Evolutionary conservation across 441 rosid species (phyloP).

Genomic region (Daphne laureola): DNA sequence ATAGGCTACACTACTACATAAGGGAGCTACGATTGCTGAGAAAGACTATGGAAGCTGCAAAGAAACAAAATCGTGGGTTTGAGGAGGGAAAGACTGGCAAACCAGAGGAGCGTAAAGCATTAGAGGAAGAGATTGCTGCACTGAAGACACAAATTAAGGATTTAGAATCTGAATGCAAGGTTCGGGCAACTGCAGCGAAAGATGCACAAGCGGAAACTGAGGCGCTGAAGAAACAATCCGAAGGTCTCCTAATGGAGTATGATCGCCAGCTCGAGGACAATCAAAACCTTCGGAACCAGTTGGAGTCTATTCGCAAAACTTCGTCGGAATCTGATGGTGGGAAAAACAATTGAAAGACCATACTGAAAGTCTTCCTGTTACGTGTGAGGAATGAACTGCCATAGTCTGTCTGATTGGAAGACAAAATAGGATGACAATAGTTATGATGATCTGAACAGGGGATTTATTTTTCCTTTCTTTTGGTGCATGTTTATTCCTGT

Average conservation of each 20-base stretch:
- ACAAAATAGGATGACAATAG: too few relatives aligned
- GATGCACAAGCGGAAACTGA: constrained; percentile 49
- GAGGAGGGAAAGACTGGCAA: constrained; percentile 48
- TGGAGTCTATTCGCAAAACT: constrained; percentile 43
- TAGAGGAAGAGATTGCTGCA: constrained; percentile 36
- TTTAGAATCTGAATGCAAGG: constrained; percentile 40
- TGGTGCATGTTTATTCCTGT: not conserved
- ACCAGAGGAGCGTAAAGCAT: constrained; percentile 35
- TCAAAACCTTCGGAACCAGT: constrained; percentile 58
- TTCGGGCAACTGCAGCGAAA: constrained; percentile 44
- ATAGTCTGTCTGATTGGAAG: too few relatives aligned
- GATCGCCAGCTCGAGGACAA: constrained; percentile 69
- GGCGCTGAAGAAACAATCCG: constrained; percentile 62
- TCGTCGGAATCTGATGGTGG: constrained; percentile 33
- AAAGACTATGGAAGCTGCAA: constrained; percentile 66
- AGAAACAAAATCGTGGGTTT: constrained; percentile 55
- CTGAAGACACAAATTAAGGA: constrained; percentile 39
- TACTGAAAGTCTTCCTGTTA: not conserved
- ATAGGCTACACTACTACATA: constrained; percentile 82
- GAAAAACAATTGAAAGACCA: constrained; percentile 29
- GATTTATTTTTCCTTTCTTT: not conserved
- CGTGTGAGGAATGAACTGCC: not conserved
- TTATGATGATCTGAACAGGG: not conserved
- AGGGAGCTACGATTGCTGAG: constrained; percentile 68
- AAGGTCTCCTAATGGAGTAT: constrained; percentile 60